A percentile compares a stretch with the other conserved stretches of the same genome.
These are phyloP conservation scores for Buxus sempervirens DNA, from an alignment of 164 flowering plant genomes.

Conservation along the genomic window DNA sequence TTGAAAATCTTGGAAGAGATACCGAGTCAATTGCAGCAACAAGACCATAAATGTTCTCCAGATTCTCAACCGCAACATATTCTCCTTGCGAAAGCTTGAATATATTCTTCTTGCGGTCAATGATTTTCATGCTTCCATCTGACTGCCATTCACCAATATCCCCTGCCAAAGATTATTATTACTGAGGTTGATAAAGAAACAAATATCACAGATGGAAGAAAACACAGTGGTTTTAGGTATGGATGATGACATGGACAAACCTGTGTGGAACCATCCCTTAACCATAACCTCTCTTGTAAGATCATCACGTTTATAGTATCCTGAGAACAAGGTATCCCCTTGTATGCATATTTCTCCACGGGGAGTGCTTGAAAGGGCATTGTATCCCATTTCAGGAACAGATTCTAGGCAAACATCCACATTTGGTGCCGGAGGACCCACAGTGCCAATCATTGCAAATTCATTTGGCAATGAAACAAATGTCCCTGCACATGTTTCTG, in stretches of 20 bases:
- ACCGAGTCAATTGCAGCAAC: constrained; percentile 72
- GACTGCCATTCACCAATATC: constrained; percentile 98
- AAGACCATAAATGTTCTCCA: constrained; percentile 79
- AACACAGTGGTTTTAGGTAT: neutral
- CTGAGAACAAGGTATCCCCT: constrained; percentile 80
- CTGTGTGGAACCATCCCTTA: constrained; percentile 99
- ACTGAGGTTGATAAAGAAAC: constrained; percentile 5
- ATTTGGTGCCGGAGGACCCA: constrained; percentile 92
- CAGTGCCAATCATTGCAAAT: constrained; percentile 81
- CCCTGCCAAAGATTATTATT: constrained; percentile 40
- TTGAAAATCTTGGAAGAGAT: constrained; percentile 18
- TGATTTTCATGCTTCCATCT: constrained; percentile 89
- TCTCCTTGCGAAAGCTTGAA: constrained; percentile 99
- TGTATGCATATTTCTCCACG: constrained; percentile 89
- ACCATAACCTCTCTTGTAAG: constrained; percentile 80
- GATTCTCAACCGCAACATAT: constrained; percentile 94
- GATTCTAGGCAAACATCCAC: constrained; percentile 90
- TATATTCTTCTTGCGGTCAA: constrained; percentile 96
- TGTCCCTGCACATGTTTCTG: constrained; percentile 96
- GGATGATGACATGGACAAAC: constrained; percentile 28
- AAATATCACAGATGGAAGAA: too few relatives aligned
- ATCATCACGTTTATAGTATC: constrained; percentile 91
- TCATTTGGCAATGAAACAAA: constrained; percentile 83
- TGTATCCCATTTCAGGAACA: constrained; percentile 98
- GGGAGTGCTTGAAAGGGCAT: constrained; percentile 76